Base-by-base conservation (phyloP, 768 basidiomycete genomes). In the Symmetrospora coprosmae region DNA sequence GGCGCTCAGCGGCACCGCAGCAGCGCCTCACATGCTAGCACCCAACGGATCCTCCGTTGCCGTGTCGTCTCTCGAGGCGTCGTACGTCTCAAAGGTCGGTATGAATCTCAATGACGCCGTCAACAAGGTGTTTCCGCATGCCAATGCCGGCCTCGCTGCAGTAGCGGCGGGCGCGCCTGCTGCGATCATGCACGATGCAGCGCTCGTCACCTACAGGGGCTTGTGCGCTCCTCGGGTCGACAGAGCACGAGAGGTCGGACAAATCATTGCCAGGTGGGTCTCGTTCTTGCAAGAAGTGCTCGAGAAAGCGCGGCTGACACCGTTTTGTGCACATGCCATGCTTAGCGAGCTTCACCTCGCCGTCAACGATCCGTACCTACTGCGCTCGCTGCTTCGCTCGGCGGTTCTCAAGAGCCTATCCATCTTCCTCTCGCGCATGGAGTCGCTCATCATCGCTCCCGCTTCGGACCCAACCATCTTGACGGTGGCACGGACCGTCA, bases 341-440 rank as follows among this genome's bases (percentile, higher is more conserved):
- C n/a, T 6, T 49, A 67, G 65, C 21, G 69, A 68, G 47, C 59
- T 67, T 1, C 63, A 61, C 35, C 43, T 33, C n/a, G 64, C 64
- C 1, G 66, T 48, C 0, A 65, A 67, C 64, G 69, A 70, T 58
- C 39, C 55, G 23, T 70, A 70, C 62, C 64, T 70, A 7, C 65
- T 70, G 1, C 64, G 66, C 27, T 66, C 66, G 28, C 65, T 70
- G 21, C 47, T 70, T 11, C 60, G 66, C 25, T 70, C 69, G 6
- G 64, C 69, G 23, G 56, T 68, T 27, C 61, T 67, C 50, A 64
- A 66, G 45, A 51, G 65, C 4, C 62, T 67, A 19, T 67, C 66
- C 30, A 65, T 70, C 67, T 68, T 68, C 64, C 52, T 70, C 59
- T 60, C 67, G 0, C 60, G 67, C 14, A 62, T 68, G 21, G 64